A percentile compares a stretch with the other conserved stretches of the same genome.
phyloP scores from a whole-genome alignment of 2,329 filamentous ascomycete genomes.

The Fusarium sp. region DNA sequence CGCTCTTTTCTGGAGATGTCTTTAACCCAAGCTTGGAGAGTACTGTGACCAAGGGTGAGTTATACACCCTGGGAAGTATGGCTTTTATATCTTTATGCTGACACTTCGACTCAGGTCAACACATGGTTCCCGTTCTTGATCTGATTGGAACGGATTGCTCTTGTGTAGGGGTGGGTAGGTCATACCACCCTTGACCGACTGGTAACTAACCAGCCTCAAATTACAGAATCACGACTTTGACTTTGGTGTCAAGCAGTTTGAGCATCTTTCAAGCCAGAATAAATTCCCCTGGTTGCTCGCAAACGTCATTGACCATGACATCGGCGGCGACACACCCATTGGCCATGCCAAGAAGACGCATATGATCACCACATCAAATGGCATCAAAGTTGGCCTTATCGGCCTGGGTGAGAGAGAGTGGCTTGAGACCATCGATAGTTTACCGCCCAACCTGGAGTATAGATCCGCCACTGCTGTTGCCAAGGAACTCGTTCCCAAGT shows the following conservation, averaged over 20 bases:
- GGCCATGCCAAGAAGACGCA: slow-evolving; percentile 80
- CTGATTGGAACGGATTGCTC: slow-evolving; percentile 80
- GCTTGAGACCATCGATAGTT: slow-evolving; percentile 87
- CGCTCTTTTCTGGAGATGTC: slow-evolving; percentile 90
- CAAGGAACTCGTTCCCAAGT: slow-evolving; percentile 76
- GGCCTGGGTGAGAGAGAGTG: slow-evolving; percentile 90
- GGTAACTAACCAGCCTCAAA: slow-evolving; percentile 14
- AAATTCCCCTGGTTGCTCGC: slow-evolving; percentile 90
- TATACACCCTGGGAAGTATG: not conserved
- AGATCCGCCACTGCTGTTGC: slow-evolving; percentile 82
- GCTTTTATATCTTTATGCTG: slow-evolving; percentile 1
- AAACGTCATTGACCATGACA: slow-evolving; percentile 85
- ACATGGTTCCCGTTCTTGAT: slow-evolving; percentile 91
- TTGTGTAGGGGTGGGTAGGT: slow-evolving; percentile 78
- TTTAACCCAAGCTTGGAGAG: slow-evolving; percentile 94
- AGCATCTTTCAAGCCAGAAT: slow-evolving; percentile 78
- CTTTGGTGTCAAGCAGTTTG: slow-evolving; percentile 87
- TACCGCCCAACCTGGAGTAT: slow-evolving; percentile 86
- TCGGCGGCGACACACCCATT: slow-evolving; percentile 80
- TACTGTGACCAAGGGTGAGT: slow-evolving; percentile 83
- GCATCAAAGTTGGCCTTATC: slow-evolving; percentile 86
- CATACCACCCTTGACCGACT: slow-evolving; percentile 30
- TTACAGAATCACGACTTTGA: slow-evolving; percentile 88
- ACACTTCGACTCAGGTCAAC: slow-evolving; percentile 64
- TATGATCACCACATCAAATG: slow-evolving; percentile 84